Evolutionary conservation across 306 rosid genomes (phyloP), one percentile per base, ranked within the genome.

Genomic region (Casuarina equisetifolia): DNA sequence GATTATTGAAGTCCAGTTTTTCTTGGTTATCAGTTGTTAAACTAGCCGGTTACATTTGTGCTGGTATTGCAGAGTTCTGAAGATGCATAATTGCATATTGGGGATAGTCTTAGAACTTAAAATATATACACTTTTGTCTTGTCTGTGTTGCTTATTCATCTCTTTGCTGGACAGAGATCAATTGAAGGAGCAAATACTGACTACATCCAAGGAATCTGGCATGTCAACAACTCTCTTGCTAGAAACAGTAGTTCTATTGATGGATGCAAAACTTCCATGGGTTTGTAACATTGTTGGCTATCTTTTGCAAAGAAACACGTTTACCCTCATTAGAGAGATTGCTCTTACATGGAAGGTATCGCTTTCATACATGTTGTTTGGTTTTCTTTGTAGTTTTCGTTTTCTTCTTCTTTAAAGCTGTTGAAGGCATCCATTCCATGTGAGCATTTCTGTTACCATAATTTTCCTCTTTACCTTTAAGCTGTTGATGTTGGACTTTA

Each of bases 211-310:
- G 82, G 93, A 87, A 63, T 82, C 87, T 73, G 81, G 74, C 79
- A 73, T 70, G 67, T 74, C 91, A 39, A 81, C 88, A 36, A 80
- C 88, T 75, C 80, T 92, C 11, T 83, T 95, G 78, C 80, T 92
- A 79, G 99, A 95, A 79, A 84, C 89, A 53, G 81, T 87, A 74
- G 89, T 82, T 79, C 72, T 88, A 84, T 84, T 95, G 89, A 59
- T 88, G 57, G 88, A 92, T 86, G 88, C 84, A 45, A 82, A 88
- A 76, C 88, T 92, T 73, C 97, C 99, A 49, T 95, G 99, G 99
- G 88, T 82, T 88, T 95, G 97, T 80, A 85, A 82, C 81, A 86
- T 80, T 76, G 90, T 92, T 70, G 84, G 87, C 80, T 85, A 86
- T 89, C 88, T 89, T 43, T 85, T 88, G 78, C 92, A 88, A 85